Evolutionary conservation across 441 rosid species (phyloP), one percentile per base, ranked within the genome.

Genomic region (Raphanus hybrid): DNA sequence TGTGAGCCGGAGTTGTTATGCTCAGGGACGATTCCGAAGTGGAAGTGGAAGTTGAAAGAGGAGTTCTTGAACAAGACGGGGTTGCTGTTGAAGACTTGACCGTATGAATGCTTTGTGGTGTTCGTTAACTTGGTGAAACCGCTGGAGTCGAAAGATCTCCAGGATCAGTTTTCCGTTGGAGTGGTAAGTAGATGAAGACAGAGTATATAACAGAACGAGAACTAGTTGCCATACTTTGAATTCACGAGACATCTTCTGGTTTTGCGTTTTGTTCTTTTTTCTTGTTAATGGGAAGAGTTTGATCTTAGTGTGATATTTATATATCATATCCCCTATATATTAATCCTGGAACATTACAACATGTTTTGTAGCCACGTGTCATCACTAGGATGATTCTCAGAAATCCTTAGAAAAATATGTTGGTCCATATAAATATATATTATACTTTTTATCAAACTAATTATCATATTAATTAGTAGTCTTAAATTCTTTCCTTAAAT

Each of bases 71-170:
- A 52, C 4, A 0, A 15, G 7, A 52, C 58, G 58, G 58, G 23
- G 20, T 52, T 15, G 23, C 10, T 52, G 58, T 52, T 52, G 58
- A 52, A 52, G 16, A 52, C 10, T 0, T 52, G 58, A 52, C 58
- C 58, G 58, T 52, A 15, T 52, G 58, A 52, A 52, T 52, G 58
- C 23, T 52, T 52, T 52, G 58, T 15, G 23, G 58, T 52, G 58
- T 52, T 52, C 0, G 84, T 85, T 37, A 85, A 81, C 35, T 32
- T 62, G 43, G 72, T 7, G 65, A 54, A 70, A 39, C 75, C 75
- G 48, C 52, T 76, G 10, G 23, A 1, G 57, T 54, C 68, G 14
- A 10, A 29, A 52, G 29, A 4, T 58, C 23, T 58, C 55, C 35
- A 57, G 3, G 74, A 62, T 5, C 4, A 69, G 29, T 65, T 69